Evolutionary conservation across 768 basidiomycete species (phyloP).

Genomic region (Lentinula edodes): DNA sequence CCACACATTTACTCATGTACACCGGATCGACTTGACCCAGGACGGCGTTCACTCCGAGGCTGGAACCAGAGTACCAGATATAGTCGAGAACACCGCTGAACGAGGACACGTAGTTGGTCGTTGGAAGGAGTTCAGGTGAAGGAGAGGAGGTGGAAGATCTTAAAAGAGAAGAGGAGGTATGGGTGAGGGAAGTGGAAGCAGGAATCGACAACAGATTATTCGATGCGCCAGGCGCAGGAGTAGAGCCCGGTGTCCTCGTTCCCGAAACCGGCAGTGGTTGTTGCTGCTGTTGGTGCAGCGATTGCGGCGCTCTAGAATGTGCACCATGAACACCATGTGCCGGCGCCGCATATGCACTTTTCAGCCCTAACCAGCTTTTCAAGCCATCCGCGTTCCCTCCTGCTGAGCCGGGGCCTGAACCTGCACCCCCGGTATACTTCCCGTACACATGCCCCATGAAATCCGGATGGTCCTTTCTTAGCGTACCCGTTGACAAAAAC

Average conservation of each 20-base stretch:
- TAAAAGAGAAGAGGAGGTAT: not conserved
- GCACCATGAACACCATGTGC: not conserved
- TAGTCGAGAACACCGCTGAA: conserved; percentile 90
- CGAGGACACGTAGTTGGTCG: conserved; percentile 89
- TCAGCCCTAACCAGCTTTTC: conserved; percentile 71
- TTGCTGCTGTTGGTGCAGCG: not conserved
- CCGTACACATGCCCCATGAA: conserved; percentile 93
- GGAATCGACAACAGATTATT: not conserved
- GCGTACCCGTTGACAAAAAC: conserved; percentile 69
- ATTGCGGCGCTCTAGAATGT: not conserved
- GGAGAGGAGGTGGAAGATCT: not conserved
- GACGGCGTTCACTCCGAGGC: conserved; percentile 73
- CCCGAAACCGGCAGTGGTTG: not conserved
- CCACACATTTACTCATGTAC: conserved; percentile 88
- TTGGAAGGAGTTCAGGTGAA: conserved; percentile 38
- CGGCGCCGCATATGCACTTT: conserved; percentile 69
- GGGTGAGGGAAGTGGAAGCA: not conserved
- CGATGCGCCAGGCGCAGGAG: conserved; percentile 6
- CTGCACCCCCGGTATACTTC: conserved; percentile 53
- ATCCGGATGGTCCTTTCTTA: conserved; percentile 77
- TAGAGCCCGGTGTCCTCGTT: not conserved
- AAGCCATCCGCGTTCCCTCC: conserved; percentile 58
- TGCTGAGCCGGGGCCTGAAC: not conserved
- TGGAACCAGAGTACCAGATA: conserved; percentile 82
- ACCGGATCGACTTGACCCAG: conserved; percentile 79